Conservation (phyloP, 441 rosid genomes). For the Geranium incanum region DNA sequence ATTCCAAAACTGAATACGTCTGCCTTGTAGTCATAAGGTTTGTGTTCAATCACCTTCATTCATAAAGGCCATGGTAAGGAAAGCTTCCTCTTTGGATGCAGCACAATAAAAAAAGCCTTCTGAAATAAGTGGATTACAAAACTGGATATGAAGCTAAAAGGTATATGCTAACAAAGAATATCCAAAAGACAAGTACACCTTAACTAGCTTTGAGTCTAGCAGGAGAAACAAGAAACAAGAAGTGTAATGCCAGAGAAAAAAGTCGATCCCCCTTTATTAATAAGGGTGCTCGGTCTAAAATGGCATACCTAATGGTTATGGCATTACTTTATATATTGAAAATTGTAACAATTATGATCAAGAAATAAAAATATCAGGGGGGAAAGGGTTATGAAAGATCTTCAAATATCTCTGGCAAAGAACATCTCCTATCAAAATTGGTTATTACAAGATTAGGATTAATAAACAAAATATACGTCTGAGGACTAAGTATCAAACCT, state of each 20-base stretch:
- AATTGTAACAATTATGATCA: neutral
- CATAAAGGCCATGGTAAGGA: slow-evolving; percentile 27
- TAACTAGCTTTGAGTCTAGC: neutral
- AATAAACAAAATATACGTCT: slow-evolving; percentile 6
- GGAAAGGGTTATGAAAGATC: neutral
- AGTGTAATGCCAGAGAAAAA: neutral
- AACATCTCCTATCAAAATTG: neutral
- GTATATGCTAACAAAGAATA: neutral
- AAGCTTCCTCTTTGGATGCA: slow-evolving; percentile 5
- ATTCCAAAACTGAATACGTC: slow-evolving; percentile 90
- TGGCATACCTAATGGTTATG: neutral
- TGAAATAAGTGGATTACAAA: neutral
- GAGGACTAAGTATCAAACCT: slow-evolving; percentile 32
- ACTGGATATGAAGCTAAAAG: neutral
- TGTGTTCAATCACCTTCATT: slow-evolving; percentile 87
- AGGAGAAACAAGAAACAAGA: neutral
- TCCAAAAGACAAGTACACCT: neutral
- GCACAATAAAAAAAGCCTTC: neutral
- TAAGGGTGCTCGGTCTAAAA: neutral
- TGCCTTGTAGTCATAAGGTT: slow-evolving; percentile 78
- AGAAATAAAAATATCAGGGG: neutral
- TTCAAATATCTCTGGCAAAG: neutral
- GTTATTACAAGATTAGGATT: slow-evolving; percentile 13
- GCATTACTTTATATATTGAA: neutral
- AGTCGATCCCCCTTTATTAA: neutral